Evolutionary conservation across 2,329 filamentous ascomycete genomes (phyloP).

Genomic region (Pseudocercospora eumusae): DNA sequence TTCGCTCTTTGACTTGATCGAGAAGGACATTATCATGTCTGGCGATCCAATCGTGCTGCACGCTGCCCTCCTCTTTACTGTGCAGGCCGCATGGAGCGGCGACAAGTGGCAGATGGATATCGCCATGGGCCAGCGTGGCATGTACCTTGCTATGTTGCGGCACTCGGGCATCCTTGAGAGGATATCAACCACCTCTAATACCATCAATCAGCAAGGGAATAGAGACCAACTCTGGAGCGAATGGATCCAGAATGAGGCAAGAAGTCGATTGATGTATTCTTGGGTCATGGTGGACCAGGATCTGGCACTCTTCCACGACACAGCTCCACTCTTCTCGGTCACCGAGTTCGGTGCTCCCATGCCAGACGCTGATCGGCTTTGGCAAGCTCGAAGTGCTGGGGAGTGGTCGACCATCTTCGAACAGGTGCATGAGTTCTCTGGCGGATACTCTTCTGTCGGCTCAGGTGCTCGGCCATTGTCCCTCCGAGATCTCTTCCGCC

Average conservation of each 20-base stretch:
- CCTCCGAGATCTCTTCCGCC: slow-evolving; percentile 65
- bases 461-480: slow-evolving; percentile 58
- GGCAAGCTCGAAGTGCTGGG: slow-evolving; percentile 60
- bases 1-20: slow-evolving; percentile 69
- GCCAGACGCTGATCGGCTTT: slow-evolving; percentile 63
- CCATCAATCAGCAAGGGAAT: slow-evolving; percentile 50
- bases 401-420: slow-evolving; percentile 64
- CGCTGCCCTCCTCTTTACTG: slow-evolving; percentile 67
- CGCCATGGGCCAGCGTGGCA: slow-evolving; percentile 70
- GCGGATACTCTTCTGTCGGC: slow-evolving; percentile 56
- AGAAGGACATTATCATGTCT: slow-evolving; percentile 69
- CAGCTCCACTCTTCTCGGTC: slow-evolving; percentile 62
- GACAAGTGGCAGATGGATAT: slow-evolving; percentile 80
- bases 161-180: slow-evolving; percentile 67
- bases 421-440: slow-evolving; percentile 58
- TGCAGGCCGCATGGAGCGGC: slow-evolving; percentile 70
- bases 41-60: slow-evolving; percentile 65
- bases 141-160: slow-evolving; percentile 72
- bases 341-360: slow-evolving; percentile 66
- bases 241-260: slow-evolving; percentile 66
- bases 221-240: slow-evolving; percentile 60
- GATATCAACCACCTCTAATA: slow-evolving; percentile 46
- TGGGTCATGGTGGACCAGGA: slow-evolving; percentile 76
- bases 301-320: slow-evolving; percentile 66
- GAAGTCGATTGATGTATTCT: slow-evolving; percentile 69